Evolutionary conservation across 2,329 filamentous ascomycete genomes (phyloP).

Genomic region (Neonectria punicea): DNA sequence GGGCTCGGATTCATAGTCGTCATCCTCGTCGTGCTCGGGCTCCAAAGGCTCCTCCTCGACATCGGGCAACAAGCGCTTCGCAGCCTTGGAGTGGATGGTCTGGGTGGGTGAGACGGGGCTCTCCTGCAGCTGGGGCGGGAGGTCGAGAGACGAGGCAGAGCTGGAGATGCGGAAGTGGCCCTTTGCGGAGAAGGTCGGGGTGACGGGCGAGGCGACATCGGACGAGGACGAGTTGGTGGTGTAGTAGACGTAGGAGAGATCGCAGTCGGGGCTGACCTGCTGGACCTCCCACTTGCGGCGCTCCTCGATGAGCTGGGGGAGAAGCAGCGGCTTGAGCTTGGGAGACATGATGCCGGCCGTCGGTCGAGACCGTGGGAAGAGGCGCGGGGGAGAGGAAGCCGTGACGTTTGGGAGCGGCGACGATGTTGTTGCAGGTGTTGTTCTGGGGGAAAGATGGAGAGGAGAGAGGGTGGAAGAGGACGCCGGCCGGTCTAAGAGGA

Average conservation of each 20-base stretch:
- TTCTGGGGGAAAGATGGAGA: slow-evolving; percentile 4
- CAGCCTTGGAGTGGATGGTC: slow-evolving; percentile 57
- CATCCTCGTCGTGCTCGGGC: slow-evolving; percentile 70
- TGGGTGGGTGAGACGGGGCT: slow-evolving; percentile 64
- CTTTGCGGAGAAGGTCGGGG: slow-evolving; percentile 74
- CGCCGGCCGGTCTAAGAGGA: slow-evolving; percentile 36
- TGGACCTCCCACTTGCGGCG: slow-evolving; percentile 54
- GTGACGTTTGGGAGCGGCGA: slow-evolving; percentile 18
- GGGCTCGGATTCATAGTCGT: slow-evolving; percentile 59
- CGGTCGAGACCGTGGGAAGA: slow-evolving; percentile 37
- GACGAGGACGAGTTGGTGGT: slow-evolving; percentile 68
- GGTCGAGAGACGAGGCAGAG: slow-evolving; percentile 81
- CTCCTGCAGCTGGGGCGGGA: slow-evolving; percentile 60
- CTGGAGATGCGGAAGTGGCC: slow-evolving; percentile 75
- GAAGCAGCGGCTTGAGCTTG: slow-evolving; percentile 63
- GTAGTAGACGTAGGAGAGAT: slow-evolving; percentile 55
- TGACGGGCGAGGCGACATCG: slow-evolving; percentile 75
- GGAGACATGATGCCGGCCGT: slow-evolving; percentile 54
- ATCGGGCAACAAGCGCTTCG: slow-evolving; percentile 78
- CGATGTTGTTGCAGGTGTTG: slow-evolving; percentile 1
- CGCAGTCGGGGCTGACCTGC: slow-evolving; percentile 47
- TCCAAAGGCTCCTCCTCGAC: slow-evolving; percentile 86
- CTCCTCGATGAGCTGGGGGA: slow-evolving; percentile 65
- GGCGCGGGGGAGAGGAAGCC: slow-evolving; percentile 29
- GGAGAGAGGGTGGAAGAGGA: slow-evolving; percentile 26